Evolutionary conservation across 2,329 filamentous ascomycete genomes (phyloP), one percentile per base, ranked within the genome.

Genomic region (Pseudogymnoascus sp.): DNA sequence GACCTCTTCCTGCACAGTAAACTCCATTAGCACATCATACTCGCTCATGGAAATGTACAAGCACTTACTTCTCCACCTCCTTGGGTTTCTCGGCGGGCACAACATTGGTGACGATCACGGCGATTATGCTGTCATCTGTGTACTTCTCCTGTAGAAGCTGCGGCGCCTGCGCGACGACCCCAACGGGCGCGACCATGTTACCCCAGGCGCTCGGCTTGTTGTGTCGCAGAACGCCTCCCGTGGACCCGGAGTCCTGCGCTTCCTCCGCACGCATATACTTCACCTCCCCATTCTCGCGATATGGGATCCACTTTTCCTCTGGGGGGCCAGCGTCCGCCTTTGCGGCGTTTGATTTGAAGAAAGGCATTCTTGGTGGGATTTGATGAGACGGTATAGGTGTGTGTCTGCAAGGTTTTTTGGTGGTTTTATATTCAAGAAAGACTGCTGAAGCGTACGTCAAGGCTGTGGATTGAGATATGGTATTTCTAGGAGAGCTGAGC

Each of bases 91-190:
- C 60, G 3, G 47, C 33, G 1, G 59, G 47, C 9, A 65, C 60
- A 30, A 65, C 61, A 35, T 63, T 61, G 7, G 63, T 62, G 3
- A 71, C 57, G 37, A 71, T 70, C 1, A 66, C 69, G 1, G 69
- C 68, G 8, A 71, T 69, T 15, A 71, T 66, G 8, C 65, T 67
- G 9, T 71, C 69, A 35, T 71, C 69, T 11, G 68, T 70, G 38
- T 69, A 66, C 4, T 64, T 62, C 37, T 61, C 63, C 3, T 64
- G 68, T 9, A 70, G 59, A 9, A 71, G 61, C 22, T 68, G 65
- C 0, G 69, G 47, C 2, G 28, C 47, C 28, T 53, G 69, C 12
- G 65, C 47, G 2, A 41, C 58, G 53, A 64, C 65, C 61, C 67
- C 66, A 3, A 39, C 36, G 28, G 68, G 60, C 2, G 62, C 61